Evolutionary conservation across 768 basidiomycete genomes (phyloP).

Genomic region (Hysterangium stoloniferum): DNA sequence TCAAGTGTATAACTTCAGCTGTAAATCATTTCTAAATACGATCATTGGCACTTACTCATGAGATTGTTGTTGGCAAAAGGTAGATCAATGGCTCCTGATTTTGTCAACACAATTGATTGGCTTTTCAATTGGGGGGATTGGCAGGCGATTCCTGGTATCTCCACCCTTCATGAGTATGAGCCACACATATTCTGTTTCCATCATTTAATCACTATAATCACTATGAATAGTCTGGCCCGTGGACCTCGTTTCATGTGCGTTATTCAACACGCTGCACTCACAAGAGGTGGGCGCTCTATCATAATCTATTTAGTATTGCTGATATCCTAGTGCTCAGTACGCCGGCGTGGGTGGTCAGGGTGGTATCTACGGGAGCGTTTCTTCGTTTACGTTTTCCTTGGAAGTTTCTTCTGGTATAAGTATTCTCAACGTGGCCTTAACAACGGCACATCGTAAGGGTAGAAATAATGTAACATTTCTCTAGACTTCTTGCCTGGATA

Average conservation of each 20-base stretch:
- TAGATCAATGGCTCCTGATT: constrained; percentile 75
- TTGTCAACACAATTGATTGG: constrained; percentile 73
- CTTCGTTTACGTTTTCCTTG: constrained; percentile 47
- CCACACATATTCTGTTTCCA: background rate
- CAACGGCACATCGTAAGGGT: background rate
- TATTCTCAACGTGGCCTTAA: constrained; percentile 30
- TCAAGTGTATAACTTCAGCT: constrained; percentile 53
- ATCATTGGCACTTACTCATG: background rate
- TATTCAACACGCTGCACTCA: constrained; percentile 78
- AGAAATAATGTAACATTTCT: constrained; percentile 19
- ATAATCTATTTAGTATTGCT: no score
- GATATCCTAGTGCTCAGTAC: constrained; percentile 32
- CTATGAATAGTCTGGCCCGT: constrained; percentile 57
- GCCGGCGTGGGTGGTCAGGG: constrained; percentile 46
- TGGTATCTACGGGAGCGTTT: constrained; percentile 51
- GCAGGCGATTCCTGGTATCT: constrained; percentile 64
- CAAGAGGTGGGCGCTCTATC: constrained; percentile 34
- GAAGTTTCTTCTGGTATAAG: constrained; percentile 36
- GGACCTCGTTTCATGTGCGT: constrained; percentile 66
- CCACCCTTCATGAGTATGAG: constrained; percentile 45
- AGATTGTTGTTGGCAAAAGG: constrained; percentile 17
- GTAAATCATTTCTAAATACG: constrained; percentile 35
- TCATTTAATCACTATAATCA: background rate
- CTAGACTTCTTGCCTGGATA: constrained; percentile 60
- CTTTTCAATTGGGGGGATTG: constrained; percentile 74